Percentiles rank a stretch among this genome's conserved stretches.
phyloP scores from a whole-genome alignment of 768 basidiomycete species.

The Naganishia randhawae region DNA sequence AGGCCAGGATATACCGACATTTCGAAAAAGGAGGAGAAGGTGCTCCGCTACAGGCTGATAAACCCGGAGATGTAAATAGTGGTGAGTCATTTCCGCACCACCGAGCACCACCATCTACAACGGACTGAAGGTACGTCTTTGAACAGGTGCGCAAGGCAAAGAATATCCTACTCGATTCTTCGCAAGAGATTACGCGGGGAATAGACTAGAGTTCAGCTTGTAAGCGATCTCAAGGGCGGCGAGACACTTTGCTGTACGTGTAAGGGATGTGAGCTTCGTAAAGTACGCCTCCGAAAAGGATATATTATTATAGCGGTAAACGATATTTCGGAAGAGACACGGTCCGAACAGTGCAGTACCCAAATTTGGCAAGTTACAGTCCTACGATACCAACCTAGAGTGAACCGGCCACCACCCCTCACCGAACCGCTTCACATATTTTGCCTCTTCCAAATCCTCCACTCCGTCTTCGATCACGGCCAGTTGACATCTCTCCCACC shows the following conservation, averaged over 20 bases:
- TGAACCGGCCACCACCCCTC: slow-evolving; percentile 26
- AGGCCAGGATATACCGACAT: slow-evolving; percentile 44
- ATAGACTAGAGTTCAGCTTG: slow-evolving; percentile 44
- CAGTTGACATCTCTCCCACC: slow-evolving; percentile 26
- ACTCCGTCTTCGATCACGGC: slow-evolving; percentile 26
- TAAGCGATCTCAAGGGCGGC: neutral
- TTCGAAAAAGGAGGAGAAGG: slow-evolving; percentile 29
- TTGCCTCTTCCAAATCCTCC: slow-evolving; percentile 21
- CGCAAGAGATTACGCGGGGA: slow-evolving; percentile 44
- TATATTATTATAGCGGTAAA: neutral
- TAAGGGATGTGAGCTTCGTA: neutral
- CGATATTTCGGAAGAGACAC: neutral
- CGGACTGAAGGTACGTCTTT: neutral
- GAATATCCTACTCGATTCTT: slow-evolving; percentile 48
- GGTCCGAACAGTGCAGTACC: neutral
- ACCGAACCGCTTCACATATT: slow-evolving; percentile 8
- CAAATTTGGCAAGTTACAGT: neutral
- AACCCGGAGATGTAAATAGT: slow-evolving; percentile 42
- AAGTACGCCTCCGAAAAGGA: neutral
- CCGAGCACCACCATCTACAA: neutral
- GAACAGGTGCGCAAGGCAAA: slow-evolving; percentile 34
- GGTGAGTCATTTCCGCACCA: slow-evolving; percentile 28
- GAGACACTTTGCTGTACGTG: neutral
- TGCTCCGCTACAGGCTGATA: slow-evolving; percentile 38
- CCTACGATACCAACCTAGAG: neutral